A percentile compares a stretch with the other conserved stretches of the same genome.
These are phyloP conservation scores for Gentiana dahurica DNA, from an alignment of 257 asterid species.

Conservation along the genomic window DNA sequence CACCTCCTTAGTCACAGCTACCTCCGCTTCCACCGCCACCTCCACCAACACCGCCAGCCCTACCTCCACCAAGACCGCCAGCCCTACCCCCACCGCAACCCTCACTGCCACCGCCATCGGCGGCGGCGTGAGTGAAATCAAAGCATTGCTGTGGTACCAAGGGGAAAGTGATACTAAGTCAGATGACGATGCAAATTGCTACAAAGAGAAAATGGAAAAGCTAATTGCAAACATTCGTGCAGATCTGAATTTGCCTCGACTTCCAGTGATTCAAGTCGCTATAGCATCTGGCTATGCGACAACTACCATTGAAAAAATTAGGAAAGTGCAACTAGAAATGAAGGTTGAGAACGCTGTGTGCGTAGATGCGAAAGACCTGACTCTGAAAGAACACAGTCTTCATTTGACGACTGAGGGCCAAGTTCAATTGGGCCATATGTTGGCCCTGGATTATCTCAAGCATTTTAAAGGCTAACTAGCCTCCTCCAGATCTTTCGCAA, in stretches of 20 bases:
- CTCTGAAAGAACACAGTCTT: conserved; percentile 17
- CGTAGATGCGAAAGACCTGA: conserved; percentile 25
- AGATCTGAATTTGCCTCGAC: conserved; percentile 23
- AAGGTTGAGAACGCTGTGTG: conserved; percentile 16
- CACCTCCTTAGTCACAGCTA: too few relatives aligned
- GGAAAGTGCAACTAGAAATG: conserved; percentile 19
- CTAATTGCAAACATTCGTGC: conserved; percentile 15
- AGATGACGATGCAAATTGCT: conserved; percentile 21
- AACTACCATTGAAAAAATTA: conserved; percentile 6
- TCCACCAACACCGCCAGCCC: too few relatives aligned
- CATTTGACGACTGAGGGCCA: conserved; percentile 26
- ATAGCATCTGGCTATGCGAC: conserved; percentile 26
- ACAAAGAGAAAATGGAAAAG: conserved; percentile 16
- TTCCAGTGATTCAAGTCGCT: conserved; percentile 33
- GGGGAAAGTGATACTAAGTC: conserved; percentile 29
- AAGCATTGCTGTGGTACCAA: conserved; percentile 32
- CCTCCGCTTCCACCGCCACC: too few relatives aligned
- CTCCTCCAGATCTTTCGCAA: too few relatives aligned
- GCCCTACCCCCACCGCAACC: too few relatives aligned
- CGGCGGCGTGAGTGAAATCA: conserved; percentile 10
- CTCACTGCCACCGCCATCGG: too few relatives aligned
- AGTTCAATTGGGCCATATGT: conserved; percentile 27
- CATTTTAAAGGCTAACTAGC: too few relatives aligned
- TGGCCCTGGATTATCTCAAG: too few relatives aligned
- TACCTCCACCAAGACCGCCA: too few relatives aligned